Conservation (phyloP, 306 rosid species). For the Purshia tridentata region DNA sequence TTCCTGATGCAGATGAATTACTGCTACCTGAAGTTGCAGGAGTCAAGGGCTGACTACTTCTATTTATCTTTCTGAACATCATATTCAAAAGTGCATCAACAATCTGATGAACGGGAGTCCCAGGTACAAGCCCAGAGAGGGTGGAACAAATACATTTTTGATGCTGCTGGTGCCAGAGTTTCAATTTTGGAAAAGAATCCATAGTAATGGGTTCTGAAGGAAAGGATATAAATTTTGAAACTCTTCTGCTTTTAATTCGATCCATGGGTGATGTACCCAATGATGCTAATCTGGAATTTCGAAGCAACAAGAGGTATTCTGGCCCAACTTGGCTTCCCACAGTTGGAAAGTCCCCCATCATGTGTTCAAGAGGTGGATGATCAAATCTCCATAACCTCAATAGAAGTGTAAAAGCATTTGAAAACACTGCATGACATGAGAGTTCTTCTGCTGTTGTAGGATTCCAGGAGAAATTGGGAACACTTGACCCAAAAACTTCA, state of each 20-base stretch:
- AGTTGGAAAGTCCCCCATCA: conserved; percentile 59
- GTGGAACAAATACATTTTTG: conserved; percentile 82
- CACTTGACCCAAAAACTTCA: conserved; percentile 79
- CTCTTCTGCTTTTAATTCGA: conserved; percentile 50
- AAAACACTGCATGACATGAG: conserved; percentile 72
- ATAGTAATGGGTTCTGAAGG: conserved; percentile 53
- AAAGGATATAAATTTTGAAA: conserved; percentile 49
- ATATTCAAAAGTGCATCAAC: conserved; percentile 68
- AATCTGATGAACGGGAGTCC: conserved; percentile 69
- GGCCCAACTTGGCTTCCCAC: conserved; percentile 71
- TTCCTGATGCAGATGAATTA: conserved; percentile 54
- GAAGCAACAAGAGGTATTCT: conserved; percentile 75
- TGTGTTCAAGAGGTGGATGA: conserved; percentile 63
- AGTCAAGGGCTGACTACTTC: conserved; percentile 53
- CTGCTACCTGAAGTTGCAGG: conserved; percentile 64
- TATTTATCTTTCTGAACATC: conserved; percentile 72
- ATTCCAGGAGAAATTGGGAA: conserved; percentile 51
- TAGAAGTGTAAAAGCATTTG: conserved; percentile 82
- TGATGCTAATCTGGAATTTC: conserved; percentile 58
- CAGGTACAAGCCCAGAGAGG: conserved; percentile 62
- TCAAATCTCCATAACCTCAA: conserved; percentile 87
- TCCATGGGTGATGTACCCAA: conserved; percentile 54
- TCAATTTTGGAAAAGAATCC: conserved; percentile 78
- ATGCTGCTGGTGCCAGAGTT: conserved; percentile 80
- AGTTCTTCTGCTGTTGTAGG: conserved; percentile 67